A percentile compares a stretch with the other conserved stretches of the same genome.
Conservation (phyloP, 148 eudicot species). For the Arctostaphylos glauca region DNA sequence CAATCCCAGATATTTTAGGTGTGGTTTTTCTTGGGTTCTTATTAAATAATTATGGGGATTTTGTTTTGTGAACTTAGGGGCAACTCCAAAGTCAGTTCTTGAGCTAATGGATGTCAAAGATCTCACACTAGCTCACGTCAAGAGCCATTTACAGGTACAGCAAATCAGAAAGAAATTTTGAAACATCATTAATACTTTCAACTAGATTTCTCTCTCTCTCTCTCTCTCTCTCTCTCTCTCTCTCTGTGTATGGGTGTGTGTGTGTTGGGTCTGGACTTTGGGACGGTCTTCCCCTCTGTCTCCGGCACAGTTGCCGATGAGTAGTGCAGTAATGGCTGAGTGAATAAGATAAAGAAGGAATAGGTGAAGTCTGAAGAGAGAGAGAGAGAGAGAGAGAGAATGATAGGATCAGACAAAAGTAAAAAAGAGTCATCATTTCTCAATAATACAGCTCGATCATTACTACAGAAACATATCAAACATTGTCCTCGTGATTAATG, state of each 20-base stretch:
- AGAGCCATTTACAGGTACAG: slow-evolving; percentile 60
- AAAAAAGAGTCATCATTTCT: slow-evolving; percentile 35
- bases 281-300: slow-evolving; percentile 25
- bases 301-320: slow-evolving; percentile 52
- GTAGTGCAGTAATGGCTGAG: slow-evolving; percentile 22
- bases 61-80: slow-evolving; percentile 31
- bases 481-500: slow-evolving; percentile 53
- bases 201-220: not conserved
- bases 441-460: slow-evolving; percentile 38
- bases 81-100: slow-evolving; percentile 63
- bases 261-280: not conserved
- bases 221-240: slow-evolving; percentile 20
- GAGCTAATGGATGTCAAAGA: slow-evolving; percentile 68
- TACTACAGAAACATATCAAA: slow-evolving; percentile 22
- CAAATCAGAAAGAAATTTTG: slow-evolving; percentile 7
- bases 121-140: slow-evolving; percentile 63
- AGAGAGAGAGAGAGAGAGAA: slow-evolving; percentile 14
- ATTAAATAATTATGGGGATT: not conserved
- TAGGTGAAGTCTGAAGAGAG: slow-evolving; percentile 21
- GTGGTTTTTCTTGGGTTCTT: not conserved
- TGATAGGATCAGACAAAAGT: slow-evolving; percentile 27
- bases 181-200: not conserved
- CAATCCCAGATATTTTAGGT: too few species aligned
- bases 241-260: not conserved
- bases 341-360: slow-evolving; percentile 8